These are phyloP conservation scores for Cercospora nicotianae DNA, from an alignment of 2,329 filamentous ascomycete genomes.

Conservation along the genomic window DNA sequence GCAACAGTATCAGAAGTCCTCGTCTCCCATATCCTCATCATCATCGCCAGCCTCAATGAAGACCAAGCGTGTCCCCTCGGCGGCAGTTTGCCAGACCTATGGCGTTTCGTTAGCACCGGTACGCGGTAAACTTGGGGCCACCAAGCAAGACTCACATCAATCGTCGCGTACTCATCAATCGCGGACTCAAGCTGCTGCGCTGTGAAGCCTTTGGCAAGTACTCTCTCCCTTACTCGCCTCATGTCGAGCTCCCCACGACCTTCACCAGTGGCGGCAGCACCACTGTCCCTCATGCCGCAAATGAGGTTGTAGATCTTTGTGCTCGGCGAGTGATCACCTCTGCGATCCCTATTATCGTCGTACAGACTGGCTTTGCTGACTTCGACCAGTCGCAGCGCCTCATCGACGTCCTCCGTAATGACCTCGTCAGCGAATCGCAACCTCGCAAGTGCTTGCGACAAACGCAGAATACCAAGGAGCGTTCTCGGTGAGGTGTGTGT, in stretches of 20 bases:
- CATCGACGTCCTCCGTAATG: conserved; percentile 89
- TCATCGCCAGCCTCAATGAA: conserved; percentile 56
- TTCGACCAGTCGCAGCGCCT: conserved; percentile 86
- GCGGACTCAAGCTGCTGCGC: conserved; percentile 86
- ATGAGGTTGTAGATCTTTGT: conserved; percentile 95
- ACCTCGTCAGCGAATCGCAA: conserved; percentile 85
- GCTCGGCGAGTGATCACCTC: conserved; percentile 72
- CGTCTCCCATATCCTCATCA: conserved; percentile 40
- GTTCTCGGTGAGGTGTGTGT: conserved; percentile 93
- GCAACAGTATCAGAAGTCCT: conserved; percentile 30
- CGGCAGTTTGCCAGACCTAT: conserved; percentile 58
- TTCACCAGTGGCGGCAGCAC: conserved; percentile 75
- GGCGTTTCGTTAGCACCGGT: conserved; percentile 35
- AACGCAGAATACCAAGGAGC: conserved; percentile 84
- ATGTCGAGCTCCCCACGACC: conserved; percentile 79
- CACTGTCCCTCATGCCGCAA: conserved; percentile 79
- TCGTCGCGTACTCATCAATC: conserved; percentile 81
- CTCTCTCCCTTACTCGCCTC: conserved; percentile 83
- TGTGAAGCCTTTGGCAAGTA: conserved; percentile 95
- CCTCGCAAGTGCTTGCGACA: conserved; percentile 89
- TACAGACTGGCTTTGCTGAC: conserved; percentile 91
- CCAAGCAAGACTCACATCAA: conserved; percentile 71
- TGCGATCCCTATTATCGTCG: conserved; percentile 62
- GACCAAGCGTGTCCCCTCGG: conserved; percentile 54
- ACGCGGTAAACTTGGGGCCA: neutral